Evolutionary conservation across 257 asterid species (phyloP), one percentile per base, ranked within the genome.

Genomic region (Ilex asprella): DNA sequence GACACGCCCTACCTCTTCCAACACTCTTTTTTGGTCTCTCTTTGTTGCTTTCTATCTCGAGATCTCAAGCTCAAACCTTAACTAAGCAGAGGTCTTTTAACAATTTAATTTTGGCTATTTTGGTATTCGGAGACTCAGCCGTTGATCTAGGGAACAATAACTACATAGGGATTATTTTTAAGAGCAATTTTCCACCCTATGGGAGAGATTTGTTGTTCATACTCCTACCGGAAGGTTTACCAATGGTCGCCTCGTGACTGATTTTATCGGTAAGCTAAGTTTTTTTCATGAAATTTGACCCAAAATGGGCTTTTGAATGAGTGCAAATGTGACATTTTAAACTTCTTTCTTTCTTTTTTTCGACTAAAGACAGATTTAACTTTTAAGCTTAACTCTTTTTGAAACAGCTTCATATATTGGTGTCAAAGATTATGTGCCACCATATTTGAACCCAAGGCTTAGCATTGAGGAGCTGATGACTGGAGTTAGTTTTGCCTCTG

Each of bases 401-500:
- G 49, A 21, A 49, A 85, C 84, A 90, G 97, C 93, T 35, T 55
- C 64, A 31, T 78, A 90, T 67, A 31, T 85, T 14, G 95, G 95
- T 12, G 31, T 83, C 30, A 87, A 90, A 64, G 86, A 82, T 7
- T 61, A 62, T 39, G 85, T 87, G 59, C 96, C 96, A 30, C 78
- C 95, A 12, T 90, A 80, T 67, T 63, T 87, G 69, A 91, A 87
- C 73, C 87, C 91, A 6, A 72, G 60, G 0, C 82, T 85, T 30
- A 77, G 62, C 67, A 63, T 31, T 43, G 71, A 83, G 12, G 96
- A 87, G 14, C 82, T 84, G 31, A 64, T 65, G 50, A 82, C 58
- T 58, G 97, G 97, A 50, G 96, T 87, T 78, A 85, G 95, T 71
- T 90, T 90, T 62, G 97, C 95, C 15, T 90, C 96, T 16, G 93